Conservation (phyloP, 208 protist species). For the Plasmodiophora brassicae region DNA sequence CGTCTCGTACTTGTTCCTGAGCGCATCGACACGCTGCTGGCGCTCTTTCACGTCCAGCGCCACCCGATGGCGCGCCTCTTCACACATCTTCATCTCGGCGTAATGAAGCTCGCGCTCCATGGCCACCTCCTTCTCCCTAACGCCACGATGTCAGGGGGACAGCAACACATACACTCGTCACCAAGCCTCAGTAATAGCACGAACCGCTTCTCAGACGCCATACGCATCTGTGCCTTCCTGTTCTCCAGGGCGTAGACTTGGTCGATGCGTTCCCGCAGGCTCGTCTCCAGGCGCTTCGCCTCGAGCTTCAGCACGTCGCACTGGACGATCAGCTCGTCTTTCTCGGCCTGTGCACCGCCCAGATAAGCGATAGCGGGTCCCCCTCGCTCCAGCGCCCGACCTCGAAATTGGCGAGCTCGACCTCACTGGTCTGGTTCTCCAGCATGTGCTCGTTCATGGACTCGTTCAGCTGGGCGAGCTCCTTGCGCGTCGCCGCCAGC, state of each 20-base stretch:
- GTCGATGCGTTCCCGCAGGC: not conserved
- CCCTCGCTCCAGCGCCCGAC: no score
- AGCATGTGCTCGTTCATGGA: not conserved
- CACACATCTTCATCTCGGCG: conserved; percentile 69
- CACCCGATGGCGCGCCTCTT: conserved; percentile 72
- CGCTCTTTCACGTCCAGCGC: conserved; percentile 68
- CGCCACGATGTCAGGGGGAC: no score
- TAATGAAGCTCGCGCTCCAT: conserved; percentile 57
- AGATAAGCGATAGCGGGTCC: no score
- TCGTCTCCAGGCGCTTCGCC: conserved; percentile 44
- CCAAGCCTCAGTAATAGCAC: no score
- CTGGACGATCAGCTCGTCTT: not conserved
- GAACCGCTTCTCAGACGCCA: not conserved
- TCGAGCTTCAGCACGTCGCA: conserved; percentile 34
- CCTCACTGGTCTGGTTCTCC: not conserved
- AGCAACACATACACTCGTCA: no score
- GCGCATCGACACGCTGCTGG: conserved; percentile 50
- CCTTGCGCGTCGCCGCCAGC: not conserved
- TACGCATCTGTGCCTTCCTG: not conserved
- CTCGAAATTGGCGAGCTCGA: not conserved
- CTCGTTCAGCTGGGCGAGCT: not conserved
- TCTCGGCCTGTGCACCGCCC: not conserved
- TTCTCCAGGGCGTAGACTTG: not conserved
- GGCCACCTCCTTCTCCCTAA: not conserved
- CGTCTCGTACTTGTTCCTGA: conserved; percentile 51